phyloP scores from a whole-genome alignment of 495 filamentous ascomycete genomes.

The Penicillium odoratum region DNA sequence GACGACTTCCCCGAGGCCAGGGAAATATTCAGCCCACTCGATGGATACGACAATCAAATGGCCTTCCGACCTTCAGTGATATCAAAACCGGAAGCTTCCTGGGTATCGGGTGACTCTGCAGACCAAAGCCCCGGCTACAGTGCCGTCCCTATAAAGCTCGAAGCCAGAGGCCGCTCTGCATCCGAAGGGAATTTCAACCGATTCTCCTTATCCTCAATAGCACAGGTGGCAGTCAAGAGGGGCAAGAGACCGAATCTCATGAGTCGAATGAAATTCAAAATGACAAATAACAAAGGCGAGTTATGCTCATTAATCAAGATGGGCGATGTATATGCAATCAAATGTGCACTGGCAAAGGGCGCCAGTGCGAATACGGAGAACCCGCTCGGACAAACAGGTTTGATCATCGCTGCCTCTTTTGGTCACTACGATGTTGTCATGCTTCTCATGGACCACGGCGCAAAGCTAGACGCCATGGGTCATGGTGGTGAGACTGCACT shows the following conservation, averaged over 20 bases:
- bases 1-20: neutral
- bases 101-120: neutral
- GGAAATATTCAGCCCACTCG: constrained; percentile 2
- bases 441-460: constrained; percentile 30
- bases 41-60: constrained; percentile 2
- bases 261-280: constrained; percentile 16
- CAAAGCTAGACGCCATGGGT: constrained; percentile 19
- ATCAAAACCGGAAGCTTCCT: neutral
- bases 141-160: neutral
- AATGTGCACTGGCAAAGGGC: constrained; percentile 29
- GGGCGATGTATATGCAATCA: constrained; percentile 7
- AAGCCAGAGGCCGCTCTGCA: constrained; percentile 4
- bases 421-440: constrained; percentile 21
- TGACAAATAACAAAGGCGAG: constrained; percentile 13
- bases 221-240: neutral
- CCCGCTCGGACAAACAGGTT: constrained; percentile 29
- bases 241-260: constrained; percentile 14
- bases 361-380: constrained; percentile 39
- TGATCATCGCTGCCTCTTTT: constrained; percentile 34
- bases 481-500: constrained; percentile 32
- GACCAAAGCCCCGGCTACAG: neutral
- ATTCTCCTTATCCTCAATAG: neutral
- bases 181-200: neutral
- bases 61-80: neutral
- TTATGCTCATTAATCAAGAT: constrained; percentile 13